Conservation (phyloP, 805 yeast species). For the Saccharomyces cerevisiae region DNA sequence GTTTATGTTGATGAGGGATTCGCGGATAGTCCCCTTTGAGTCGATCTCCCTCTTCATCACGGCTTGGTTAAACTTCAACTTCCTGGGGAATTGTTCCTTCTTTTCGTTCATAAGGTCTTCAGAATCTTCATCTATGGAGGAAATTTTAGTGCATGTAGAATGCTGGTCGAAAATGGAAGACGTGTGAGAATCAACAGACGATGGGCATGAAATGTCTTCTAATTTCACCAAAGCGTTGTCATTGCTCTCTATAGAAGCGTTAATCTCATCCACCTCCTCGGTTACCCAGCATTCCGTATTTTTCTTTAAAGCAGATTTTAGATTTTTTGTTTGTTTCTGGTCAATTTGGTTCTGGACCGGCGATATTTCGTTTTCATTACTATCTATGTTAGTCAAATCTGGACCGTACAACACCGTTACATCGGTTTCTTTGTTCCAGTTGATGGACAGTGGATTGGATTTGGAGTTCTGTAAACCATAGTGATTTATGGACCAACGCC, state of each 20-base stretch:
- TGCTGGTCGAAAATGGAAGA: constrained; percentile 23
- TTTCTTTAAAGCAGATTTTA: neutral
- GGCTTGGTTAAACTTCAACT: constrained; percentile 17
- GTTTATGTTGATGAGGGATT: constrained; percentile 17
- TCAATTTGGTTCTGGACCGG: neutral
- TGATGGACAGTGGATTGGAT: constrained; percentile 73
- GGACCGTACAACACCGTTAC: constrained; percentile 97
- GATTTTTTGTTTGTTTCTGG: neutral
- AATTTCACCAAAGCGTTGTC: neutral
- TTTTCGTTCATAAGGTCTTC: neutral
- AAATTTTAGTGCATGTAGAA: constrained; percentile 5
- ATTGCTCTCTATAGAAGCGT: neutral
- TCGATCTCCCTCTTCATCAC: constrained; percentile 25
- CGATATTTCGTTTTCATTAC: neutral
- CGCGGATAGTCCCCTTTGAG: constrained; percentile 13
- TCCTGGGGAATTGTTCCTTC: neutral
- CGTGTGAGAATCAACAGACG: constrained; percentile 18
- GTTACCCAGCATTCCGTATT: neutral
- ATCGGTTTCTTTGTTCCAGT: constrained; percentile 92
- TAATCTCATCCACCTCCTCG: neutral
- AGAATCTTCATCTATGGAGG: neutral
- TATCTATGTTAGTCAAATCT: constrained; percentile 11
- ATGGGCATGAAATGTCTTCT: constrained; percentile 7
- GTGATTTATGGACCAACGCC: constrained; percentile 87
- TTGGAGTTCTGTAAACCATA: constrained; percentile 47